Base-by-base conservation (phyloP, 2,329 filamentous ascomycete species). In the Penicillium sp. region DNA sequence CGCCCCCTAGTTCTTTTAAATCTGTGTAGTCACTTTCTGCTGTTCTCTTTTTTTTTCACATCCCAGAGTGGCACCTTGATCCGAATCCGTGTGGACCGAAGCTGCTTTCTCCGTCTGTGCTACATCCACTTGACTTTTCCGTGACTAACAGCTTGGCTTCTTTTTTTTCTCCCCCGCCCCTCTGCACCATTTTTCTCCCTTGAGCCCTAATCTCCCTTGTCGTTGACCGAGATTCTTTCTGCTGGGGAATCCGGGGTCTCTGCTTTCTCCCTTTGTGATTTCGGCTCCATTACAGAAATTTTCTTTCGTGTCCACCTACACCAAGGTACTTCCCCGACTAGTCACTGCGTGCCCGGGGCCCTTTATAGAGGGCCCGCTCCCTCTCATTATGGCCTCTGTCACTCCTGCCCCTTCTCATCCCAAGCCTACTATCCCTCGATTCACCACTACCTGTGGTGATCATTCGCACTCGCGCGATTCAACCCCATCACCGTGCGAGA, bases 111-210 rank as follows among this genome's bases (percentile, higher is more conserved):
- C 32, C 30, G 30, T 39, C 35, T 31, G 35, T 44, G 36, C 39
- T 41, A 51, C 47, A 30, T 30, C 47, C 49, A 44, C 29, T 42
- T 46, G 41, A 30, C 38, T 47, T 52, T 57, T 60, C 52, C 48
- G 57, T 62, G 57, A 61, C 59, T 62, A 61, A 62, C 57, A 59
- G 57, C 51, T 57, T 57, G 37, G 35, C 40, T 39, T 46, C 45
- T 47, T 45, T 45, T 37, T 35, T 38, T 42, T 39, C 39, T 44
- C 48, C 43, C 44, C 47, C 51, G 42, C 50, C 52, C 48, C 51
- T 50, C 57, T 39, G 42, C 23, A 30, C 39, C 33, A 35, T 50
- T 44, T 41, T 36, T 30, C 36, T 37, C 32, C 26, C 13, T 18
- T 20, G 27, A 42, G 37, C 42, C 45, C 42, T 45, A 45, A 42